Conservation (phyloP, 257 asterid species). For the Rauvolfia tetraphylla region DNA sequence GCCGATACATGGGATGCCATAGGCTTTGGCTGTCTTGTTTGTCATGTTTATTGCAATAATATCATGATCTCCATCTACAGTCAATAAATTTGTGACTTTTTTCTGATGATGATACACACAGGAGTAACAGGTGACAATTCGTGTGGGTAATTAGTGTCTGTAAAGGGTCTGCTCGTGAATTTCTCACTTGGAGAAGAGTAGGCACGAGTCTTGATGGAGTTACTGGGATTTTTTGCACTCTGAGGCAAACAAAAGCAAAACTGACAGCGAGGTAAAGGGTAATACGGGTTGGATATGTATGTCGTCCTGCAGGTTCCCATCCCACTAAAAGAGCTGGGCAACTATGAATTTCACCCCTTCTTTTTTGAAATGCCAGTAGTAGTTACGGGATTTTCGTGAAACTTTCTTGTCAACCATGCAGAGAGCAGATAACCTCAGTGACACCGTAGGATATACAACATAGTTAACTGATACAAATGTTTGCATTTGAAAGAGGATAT, state of each 20-base stretch:
- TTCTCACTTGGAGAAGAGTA: no score
- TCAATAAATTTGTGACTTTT: neutral
- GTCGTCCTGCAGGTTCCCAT: neutral
- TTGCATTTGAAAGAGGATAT: neutral
- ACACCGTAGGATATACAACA: neutral
- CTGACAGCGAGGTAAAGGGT: neutral
- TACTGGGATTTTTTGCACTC: neutral
- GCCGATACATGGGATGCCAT: neutral
- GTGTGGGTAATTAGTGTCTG: no score
- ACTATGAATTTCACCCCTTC: no score
- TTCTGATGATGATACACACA: neutral
- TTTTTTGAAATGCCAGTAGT: neutral
- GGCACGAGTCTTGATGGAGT: no score
- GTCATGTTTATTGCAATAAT: neutral
- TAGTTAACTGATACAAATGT: neutral
- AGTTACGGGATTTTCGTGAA: neutral
- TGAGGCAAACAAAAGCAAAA: neutral
- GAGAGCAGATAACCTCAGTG: neutral
- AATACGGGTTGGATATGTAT: neutral
- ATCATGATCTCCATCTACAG: neutral
- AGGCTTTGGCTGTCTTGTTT: neutral
- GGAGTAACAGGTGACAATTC: neutral
- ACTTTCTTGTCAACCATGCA: neutral
- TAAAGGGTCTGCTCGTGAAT: neutral
- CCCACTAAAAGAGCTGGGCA: no score